Evolutionary conservation across 2,329 filamentous ascomycete species (phyloP).

Genomic region (Fusarium sp.): DNA sequence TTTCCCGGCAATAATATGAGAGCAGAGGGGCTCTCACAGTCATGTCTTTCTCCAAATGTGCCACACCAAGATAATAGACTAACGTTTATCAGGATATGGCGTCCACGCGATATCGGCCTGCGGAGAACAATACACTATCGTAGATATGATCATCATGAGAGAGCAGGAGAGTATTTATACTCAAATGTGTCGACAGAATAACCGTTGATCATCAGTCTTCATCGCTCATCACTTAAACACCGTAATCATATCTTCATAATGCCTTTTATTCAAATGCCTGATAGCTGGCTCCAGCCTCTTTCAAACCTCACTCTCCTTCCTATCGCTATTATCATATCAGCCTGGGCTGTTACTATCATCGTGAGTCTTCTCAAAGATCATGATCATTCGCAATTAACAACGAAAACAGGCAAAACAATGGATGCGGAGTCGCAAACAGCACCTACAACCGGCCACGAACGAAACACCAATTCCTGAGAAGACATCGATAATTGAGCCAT

Average conservation of each 20-base stretch:
- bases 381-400: neutral
- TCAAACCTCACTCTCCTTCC: slow-evolving; percentile 20
- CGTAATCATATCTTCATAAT: neutral
- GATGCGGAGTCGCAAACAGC: slow-evolving; percentile 29
- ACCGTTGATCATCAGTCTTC: neutral
- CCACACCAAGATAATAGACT: slow-evolving; percentile 6
- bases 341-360: slow-evolving; percentile 15
- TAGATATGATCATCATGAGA: neutral
- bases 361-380: slow-evolving; percentile 7
- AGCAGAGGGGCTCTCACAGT: slow-evolving; percentile 16
- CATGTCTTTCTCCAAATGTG: slow-evolving; percentile 10
- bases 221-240: no score
- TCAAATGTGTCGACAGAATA: neutral
- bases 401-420: slow-evolving; percentile 32
- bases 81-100: slow-evolving; percentile 10
- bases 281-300: slow-evolving; percentile 3
- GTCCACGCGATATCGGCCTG: slow-evolving; percentile 35
- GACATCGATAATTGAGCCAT: neutral
- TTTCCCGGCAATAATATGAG: slow-evolving; percentile 21
- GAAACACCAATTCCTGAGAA: slow-evolving; percentile 10
- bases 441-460: neutral
- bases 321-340: slow-evolving; percentile 10
- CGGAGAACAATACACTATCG: slow-evolving; percentile 17
- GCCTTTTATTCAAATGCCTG: neutral
- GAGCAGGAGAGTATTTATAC: neutral